These are phyloP conservation scores for Pyricularia pennisetigena DNA, from an alignment of 2,329 filamentous ascomycete species.

Conservation along the genomic window DNA sequence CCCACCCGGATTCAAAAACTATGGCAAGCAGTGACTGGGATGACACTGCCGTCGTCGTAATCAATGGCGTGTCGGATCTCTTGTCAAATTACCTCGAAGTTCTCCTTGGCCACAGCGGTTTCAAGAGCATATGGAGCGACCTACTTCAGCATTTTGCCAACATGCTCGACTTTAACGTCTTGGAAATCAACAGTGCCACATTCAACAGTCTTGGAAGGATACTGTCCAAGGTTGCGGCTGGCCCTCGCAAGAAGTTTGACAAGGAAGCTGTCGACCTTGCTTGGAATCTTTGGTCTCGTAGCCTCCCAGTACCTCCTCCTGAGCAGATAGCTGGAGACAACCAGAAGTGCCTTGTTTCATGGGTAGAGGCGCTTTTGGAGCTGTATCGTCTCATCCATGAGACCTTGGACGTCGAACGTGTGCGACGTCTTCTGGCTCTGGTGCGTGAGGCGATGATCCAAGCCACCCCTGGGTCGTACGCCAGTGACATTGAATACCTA, in stretches of 20 bases:
- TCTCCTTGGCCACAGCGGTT: constrained; percentile 54
- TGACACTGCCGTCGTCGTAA: constrained; percentile 64
- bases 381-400: constrained; percentile 66
- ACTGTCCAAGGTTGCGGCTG: constrained; percentile 39
- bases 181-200: constrained; percentile 63
- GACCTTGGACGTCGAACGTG: constrained; percentile 50
- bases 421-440: constrained; percentile 60
- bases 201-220: constrained; percentile 60
- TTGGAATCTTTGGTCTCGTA: constrained; percentile 62
- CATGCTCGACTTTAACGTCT: constrained; percentile 50
- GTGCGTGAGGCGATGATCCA: constrained; percentile 62
- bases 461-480: constrained; percentile 58
- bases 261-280: constrained; percentile 46
- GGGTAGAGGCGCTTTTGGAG: constrained; percentile 64
- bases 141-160: constrained; percentile 60
- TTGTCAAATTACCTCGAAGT: constrained; percentile 68
- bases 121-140: constrained; percentile 66
- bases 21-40: constrained; percentile 52
- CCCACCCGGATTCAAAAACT: constrained; percentile 24
- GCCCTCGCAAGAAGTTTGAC: constrained; percentile 32
- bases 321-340: constrained; percentile 49
- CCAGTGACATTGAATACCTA: constrained; percentile 61
- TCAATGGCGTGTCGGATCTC: constrained; percentile 63
- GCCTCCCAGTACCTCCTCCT: constrained; percentile 41
- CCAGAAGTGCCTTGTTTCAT: constrained; percentile 77